Base-by-base conservation (phyloP, 208 protist species). In the Phytomonas francai region DNA sequence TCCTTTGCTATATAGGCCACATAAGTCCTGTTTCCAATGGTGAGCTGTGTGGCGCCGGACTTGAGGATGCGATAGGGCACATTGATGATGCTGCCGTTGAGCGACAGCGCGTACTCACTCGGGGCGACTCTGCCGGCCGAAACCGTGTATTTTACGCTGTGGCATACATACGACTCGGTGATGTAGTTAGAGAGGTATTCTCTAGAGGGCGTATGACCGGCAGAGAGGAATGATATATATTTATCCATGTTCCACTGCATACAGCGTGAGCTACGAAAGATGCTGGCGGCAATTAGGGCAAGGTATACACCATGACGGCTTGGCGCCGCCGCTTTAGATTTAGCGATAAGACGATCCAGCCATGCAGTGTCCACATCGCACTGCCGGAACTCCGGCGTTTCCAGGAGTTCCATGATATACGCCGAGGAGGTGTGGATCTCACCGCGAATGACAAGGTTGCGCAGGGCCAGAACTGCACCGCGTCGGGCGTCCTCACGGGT, bases 391-490 rank as follows among this genome's bases (percentile, higher is more conserved):
- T 94, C 90, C 9, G 74, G 73, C 29, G 76, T 80, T 65, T 97
- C 86, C 6, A 98, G 71, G 54, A 97, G 78, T 63, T 91, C 85
- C 60, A 95, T 68, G 0, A 98, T 84, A 83, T 98, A 98, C 71
- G 97, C 86, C 31, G 95, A 81, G n/a, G 95, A 97, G 49, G 92
- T 98, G 69, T 93, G 91, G 67, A 99, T 98, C 45, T 98, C 97
- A 51, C 97, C 97, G 25, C 87, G 82, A 69, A 99, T 94, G 67
- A 91, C 87, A 30, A 99, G 79, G 68, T 98, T 97, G 74, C 96
- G 89, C 34, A 98, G 76, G 6, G 92, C 91, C 22, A 96, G 71
- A 33, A 97, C 79, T 92, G 98, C 95, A 30, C 83, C 84, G 31
- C 92, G 88, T 28, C 97, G 85, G 14, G 97, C 95, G 9, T 96